Evolutionary conservation across 345 rosid genomes (phyloP).

Genomic region (Citrus unshiu): DNA sequence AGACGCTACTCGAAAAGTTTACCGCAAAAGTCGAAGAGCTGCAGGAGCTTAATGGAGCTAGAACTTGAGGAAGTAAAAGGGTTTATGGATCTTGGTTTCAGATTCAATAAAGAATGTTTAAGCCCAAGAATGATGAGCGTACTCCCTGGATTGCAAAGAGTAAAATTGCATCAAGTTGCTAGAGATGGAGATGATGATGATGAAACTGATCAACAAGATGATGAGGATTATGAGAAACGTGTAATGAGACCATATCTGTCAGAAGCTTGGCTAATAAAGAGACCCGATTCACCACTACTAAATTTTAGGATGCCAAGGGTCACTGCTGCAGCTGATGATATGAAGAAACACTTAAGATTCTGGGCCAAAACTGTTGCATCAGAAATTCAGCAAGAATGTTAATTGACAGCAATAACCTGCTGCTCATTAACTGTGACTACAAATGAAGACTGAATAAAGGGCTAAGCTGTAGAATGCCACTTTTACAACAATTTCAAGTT

Average conservation of each 20-base stretch:
- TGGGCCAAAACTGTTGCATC: slow-evolving; percentile 69
- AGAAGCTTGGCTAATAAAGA: slow-evolving; percentile 64
- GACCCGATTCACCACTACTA: slow-evolving; percentile 50
- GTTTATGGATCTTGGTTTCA: slow-evolving; percentile 64
- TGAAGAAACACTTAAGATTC: slow-evolving; percentile 53
- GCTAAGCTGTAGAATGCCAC: neutral
- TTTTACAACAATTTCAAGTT: neutral
- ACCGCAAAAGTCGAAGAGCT: slow-evolving; percentile 37
- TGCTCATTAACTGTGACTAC: neutral
- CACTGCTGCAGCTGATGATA: slow-evolving; percentile 29
- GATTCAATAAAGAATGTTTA: slow-evolving; percentile 44
- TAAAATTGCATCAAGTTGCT: slow-evolving; percentile 9
- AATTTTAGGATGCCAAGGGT: slow-evolving; percentile 39
- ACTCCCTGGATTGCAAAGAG: slow-evolving; percentile 56
- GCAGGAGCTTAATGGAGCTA: slow-evolving; percentile 40
- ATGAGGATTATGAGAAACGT: slow-evolving; percentile 19
- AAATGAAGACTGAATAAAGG: too few species aligned
- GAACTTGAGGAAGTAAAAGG: slow-evolving; percentile 74
- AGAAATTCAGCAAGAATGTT: slow-evolving; percentile 36
- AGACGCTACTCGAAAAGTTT: neutral
- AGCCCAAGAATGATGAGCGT: slow-evolving; percentile 45
- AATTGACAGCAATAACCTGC: neutral
- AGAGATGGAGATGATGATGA: neutral
- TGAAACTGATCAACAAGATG: slow-evolving; percentile 8
- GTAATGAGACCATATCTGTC: slow-evolving; percentile 53